A percentile compares a stretch with the other conserved stretches of the same genome.
These are phyloP conservation scores for Elsinoe batatas DNA, from an alignment of 2,329 filamentous ascomycete genomes.

Conservation along the genomic window DNA sequence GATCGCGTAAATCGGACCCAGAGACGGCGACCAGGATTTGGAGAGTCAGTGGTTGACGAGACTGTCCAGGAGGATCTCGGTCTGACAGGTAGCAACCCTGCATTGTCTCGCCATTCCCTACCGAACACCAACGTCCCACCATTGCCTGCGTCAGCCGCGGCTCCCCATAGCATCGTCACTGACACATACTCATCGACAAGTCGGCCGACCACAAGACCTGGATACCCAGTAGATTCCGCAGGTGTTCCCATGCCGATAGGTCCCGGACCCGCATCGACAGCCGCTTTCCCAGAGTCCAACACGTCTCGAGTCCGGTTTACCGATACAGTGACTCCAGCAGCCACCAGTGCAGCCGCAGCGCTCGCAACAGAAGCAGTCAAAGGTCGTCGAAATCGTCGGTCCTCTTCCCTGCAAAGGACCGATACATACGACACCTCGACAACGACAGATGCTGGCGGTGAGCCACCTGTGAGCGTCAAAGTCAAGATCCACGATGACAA, in stretches of 20 bases:
- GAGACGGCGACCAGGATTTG: constrained; percentile 1
- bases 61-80: constrained; percentile 26
- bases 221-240: constrained; percentile 20
- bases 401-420: constrained; percentile 20
- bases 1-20: constrained; percentile 24
- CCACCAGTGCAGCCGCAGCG: constrained; percentile 20
- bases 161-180: constrained; percentile 15
- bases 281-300: constrained; percentile 13
- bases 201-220: constrained; percentile 5
- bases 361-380: constrained; percentile 14
- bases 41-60: constrained; percentile 5
- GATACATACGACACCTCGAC: constrained; percentile 1
- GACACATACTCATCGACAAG: not conserved
- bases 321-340: constrained; percentile 15
- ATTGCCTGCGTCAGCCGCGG: constrained; percentile 25
- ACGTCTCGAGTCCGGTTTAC: constrained; percentile 12
- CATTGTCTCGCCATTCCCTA: constrained; percentile 30
- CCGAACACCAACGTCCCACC: constrained; percentile 24
- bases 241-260: constrained; percentile 27
- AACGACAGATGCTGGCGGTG: constrained; percentile 11
- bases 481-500: constrained; percentile 57
- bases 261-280: constrained; percentile 12
- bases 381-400: constrained; percentile 23
- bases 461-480: constrained; percentile 52
- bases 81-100: constrained; percentile 35